phyloP scores from a whole-genome alignment of 2,329 filamentous ascomycete genomes.

The Harringtonia lauricola region DNA sequence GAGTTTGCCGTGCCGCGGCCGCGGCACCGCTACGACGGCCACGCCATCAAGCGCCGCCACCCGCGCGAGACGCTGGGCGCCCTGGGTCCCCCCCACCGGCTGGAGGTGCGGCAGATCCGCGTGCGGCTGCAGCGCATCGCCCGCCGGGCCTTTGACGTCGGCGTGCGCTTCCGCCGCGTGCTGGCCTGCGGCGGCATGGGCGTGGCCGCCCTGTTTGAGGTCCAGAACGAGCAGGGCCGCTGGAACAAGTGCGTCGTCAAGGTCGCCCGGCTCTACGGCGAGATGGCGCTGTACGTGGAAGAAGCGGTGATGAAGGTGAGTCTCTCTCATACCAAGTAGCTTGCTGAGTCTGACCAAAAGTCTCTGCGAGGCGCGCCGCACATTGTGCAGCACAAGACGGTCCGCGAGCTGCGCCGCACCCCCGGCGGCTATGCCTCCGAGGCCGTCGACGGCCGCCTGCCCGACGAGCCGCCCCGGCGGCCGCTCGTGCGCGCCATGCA shows the following conservation, averaged over 20 bases:
- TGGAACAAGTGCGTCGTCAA: constrained; percentile 10
- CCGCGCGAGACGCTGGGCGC: too few species aligned
- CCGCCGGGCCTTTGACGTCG: too few species aligned
- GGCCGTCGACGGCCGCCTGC: background rate
- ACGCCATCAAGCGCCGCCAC: too few species aligned
- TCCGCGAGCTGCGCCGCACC: constrained; percentile 2
- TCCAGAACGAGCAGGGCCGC: background rate
- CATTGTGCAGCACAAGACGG: constrained; percentile 1
- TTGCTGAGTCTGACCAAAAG: background rate
- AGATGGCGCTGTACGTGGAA: background rate
- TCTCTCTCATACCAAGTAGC: background rate
- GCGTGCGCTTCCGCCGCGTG: constrained; percentile 9
- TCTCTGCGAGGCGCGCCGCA: constrained; percentile 3
- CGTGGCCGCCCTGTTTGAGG: constrained; percentile 9
- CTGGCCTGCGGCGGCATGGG: constrained; percentile 9
- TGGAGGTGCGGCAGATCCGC: too few species aligned
- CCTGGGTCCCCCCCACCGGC: too few species aligned
- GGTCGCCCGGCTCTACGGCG: background rate
- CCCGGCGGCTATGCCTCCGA: background rate
- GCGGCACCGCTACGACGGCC: too few species aligned
- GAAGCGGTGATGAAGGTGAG: background rate
- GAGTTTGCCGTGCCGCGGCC: too few species aligned
- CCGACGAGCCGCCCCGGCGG: background rate
- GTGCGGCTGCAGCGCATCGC: too few species aligned
- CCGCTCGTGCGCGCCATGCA: background rate